A percentile compares a stretch with the other conserved stretches of the same genome.
Conservation (phyloP, 1,284 basidiomycete species). For the Pseudozyma thailandica region DNA sequence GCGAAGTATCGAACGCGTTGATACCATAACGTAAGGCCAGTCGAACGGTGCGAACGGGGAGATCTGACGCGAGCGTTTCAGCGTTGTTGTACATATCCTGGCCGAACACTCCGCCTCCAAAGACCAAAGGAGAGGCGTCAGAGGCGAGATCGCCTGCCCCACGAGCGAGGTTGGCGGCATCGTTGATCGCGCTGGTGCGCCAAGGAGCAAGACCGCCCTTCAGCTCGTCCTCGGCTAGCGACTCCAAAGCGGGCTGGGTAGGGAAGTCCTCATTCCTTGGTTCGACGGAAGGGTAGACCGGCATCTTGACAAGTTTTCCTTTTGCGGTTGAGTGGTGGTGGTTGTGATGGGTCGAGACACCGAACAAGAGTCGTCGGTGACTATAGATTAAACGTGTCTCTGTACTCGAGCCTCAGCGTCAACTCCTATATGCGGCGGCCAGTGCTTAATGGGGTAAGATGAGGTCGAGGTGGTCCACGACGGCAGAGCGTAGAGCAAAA, state of each 20-base stretch:
- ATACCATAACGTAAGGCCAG: constrained; percentile 81
- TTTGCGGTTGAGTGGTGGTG: no score
- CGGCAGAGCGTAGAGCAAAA: no score
- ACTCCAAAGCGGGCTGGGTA: constrained; percentile 30
- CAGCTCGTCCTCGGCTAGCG: constrained; percentile 30
- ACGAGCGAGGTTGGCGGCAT: constrained; percentile 11
- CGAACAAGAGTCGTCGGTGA: background rate
- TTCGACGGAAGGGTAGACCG: constrained; percentile 46
- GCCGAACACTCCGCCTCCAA: constrained; percentile 64
- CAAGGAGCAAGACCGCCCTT: constrained; percentile 43
- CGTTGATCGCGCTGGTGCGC: constrained; percentile 24
- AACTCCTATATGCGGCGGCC: no score
- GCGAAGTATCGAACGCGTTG: constrained; percentile 81
- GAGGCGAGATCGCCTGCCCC: constrained; percentile 18
- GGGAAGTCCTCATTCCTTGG: constrained; percentile 43
- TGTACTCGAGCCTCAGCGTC: no score
- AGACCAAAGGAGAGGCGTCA: constrained; percentile 55
- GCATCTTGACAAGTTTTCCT: no score
- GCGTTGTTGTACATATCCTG: constrained; percentile 62
- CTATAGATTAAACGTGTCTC: background rate
- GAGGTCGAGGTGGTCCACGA: no score
- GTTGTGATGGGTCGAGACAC: background rate
- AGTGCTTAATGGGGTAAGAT: no score
- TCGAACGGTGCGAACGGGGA: constrained; percentile 71
- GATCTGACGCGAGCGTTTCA: constrained; percentile 37